A percentile compares a stretch with the other conserved stretches of the same genome.
These are phyloP conservation scores for Crucibulum laeve DNA, from an alignment of 768 basidiomycete genomes.

Conservation along the genomic window DNA sequence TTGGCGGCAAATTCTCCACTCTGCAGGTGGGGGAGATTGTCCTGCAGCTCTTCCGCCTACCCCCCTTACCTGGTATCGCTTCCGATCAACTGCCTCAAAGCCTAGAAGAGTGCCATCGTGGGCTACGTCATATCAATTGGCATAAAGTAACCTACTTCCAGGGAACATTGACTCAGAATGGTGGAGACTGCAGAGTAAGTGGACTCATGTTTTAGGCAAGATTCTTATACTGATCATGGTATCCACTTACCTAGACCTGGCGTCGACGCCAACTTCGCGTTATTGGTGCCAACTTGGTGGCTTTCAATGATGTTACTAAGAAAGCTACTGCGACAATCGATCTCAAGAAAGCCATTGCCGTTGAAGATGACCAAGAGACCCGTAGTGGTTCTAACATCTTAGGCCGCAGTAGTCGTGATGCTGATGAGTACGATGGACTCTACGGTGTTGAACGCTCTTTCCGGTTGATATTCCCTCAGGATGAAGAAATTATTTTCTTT, in stretches of 20 bases:
- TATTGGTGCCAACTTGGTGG: constrained; percentile 81
- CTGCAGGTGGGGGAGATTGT: constrained; percentile 83
- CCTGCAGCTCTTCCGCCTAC: constrained; percentile 86
- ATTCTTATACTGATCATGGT: constrained; percentile 5
- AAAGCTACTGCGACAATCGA: constrained; percentile 88
- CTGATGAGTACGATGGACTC: constrained; percentile 57
- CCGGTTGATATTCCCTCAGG: constrained; percentile 71
- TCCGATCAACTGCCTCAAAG: constrained; percentile 83
- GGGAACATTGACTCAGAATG: constrained; percentile 87
- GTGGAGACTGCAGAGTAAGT: constrained; percentile 88
- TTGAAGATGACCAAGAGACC: constrained; percentile 72
- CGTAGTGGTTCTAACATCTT: constrained; percentile 42
- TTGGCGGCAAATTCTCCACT: constrained; percentile 53
- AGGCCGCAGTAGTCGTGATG: constrained; percentile 32
- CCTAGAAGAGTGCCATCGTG: constrained; percentile 87
- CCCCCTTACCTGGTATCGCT: constrained; percentile 79
- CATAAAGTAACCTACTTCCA: constrained; percentile 94
- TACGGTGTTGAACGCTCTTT: constrained; percentile 82
- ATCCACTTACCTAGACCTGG: constrained; percentile 53
- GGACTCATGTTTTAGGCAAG: not conserved
- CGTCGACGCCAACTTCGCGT: constrained; percentile 80
- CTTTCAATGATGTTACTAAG: constrained; percentile 92
- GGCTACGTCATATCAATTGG: constrained; percentile 87
- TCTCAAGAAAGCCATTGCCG: constrained; percentile 72
- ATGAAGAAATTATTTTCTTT: constrained; percentile 84